A percentile compares a stretch with the other conserved stretches of the same genome.
phyloP scores from a whole-genome alignment of 1,284 basidiomycete genomes.

The Calocybe gambosa region DNA sequence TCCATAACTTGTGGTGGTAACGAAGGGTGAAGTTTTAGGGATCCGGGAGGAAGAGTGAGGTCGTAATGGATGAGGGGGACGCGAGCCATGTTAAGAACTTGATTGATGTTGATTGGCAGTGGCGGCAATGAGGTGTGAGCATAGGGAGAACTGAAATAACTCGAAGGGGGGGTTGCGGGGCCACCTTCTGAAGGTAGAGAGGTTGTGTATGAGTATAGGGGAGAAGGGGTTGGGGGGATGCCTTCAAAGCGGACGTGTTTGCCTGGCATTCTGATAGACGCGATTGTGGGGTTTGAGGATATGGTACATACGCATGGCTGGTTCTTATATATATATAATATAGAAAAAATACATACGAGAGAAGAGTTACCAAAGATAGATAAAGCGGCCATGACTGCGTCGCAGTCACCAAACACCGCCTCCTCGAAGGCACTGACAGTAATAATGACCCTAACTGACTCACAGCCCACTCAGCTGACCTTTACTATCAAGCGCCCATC shows the following conservation, averaged over 20 bases:
- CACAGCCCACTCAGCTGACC: conserved; percentile 12
- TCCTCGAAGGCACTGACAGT: conserved; percentile 6
- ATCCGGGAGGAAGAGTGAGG: conserved; percentile 13
- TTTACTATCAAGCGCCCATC: neutral
- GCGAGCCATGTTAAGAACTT: conserved; percentile 10
- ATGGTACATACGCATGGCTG: neutral
- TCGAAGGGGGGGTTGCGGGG: conserved; percentile 15
- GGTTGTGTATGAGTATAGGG: conserved; percentile 12
- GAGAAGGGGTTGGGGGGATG: conserved; percentile 15
- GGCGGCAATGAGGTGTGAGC: conserved; percentile 12
- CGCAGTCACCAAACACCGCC: conserved; percentile 8
- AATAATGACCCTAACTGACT: conserved; percentile 14
- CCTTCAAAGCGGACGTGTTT: conserved; percentile 22
- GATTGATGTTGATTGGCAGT: conserved; percentile 13
- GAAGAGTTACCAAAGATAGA: conserved; percentile 10
- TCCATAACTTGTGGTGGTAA: conserved; percentile 11
- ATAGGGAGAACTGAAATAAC: conserved; percentile 10
- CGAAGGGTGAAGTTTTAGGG: conserved; percentile 7
- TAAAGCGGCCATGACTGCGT: conserved; percentile 4
- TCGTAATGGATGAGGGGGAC: conserved; percentile 14
- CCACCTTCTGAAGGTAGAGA: conserved; percentile 16
- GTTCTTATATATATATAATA: neutral
- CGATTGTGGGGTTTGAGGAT: conserved; percentile 3
- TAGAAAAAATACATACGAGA: conserved; percentile 4
- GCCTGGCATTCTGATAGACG: conserved; percentile 17